These are phyloP conservation scores for Candida boleticola DNA, from an alignment of 805 yeast species.

Conservation along the genomic window DNA sequence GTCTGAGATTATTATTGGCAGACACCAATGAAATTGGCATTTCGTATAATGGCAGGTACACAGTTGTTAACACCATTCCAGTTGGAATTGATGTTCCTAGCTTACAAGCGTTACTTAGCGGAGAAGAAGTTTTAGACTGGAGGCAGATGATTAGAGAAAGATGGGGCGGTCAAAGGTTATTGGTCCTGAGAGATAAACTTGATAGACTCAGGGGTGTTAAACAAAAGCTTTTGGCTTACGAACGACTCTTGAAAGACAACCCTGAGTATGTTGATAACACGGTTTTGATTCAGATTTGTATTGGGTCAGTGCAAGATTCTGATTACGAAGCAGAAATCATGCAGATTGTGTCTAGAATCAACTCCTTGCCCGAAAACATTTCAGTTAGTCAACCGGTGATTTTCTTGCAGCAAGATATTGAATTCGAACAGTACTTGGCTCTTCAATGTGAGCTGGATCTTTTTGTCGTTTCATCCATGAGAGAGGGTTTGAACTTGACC, in stretches of 20 bases:
- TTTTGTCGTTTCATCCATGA: slow-evolving; percentile 84
- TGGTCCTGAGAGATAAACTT: slow-evolving; percentile 85
- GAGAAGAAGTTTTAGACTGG: slow-evolving; percentile 61
- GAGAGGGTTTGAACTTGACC: slow-evolving; percentile 96
- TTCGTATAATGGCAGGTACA: slow-evolving; percentile 57
- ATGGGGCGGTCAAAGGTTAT: slow-evolving; percentile 69
- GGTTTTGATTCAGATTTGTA: slow-evolving; percentile 79
- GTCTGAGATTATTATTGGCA: slow-evolving; percentile 77
- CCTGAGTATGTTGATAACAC: slow-evolving; percentile 70
- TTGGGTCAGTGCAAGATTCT: slow-evolving; percentile 53
- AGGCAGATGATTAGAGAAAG: slow-evolving; percentile 67
- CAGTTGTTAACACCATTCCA: slow-evolving; percentile 58
- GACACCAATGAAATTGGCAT: slow-evolving; percentile 69
- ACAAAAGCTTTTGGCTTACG: slow-evolving; percentile 86
- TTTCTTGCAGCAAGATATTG: slow-evolving; percentile 82
- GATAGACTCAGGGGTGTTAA: slow-evolving; percentile 86
- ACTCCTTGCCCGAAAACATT: slow-evolving; percentile 69
- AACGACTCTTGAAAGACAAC: slow-evolving; percentile 64
- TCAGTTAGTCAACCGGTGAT: slow-evolving; percentile 81
- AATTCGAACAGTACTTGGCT: slow-evolving; percentile 86
- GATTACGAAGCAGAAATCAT: slow-evolving; percentile 72
- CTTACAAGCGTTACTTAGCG: slow-evolving; percentile 45
- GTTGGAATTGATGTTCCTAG: slow-evolving; percentile 77
- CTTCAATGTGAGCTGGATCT: slow-evolving; percentile 80
- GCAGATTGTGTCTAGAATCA: slow-evolving; percentile 80